Evolutionary conservation across 257 asterid genomes (phyloP), one percentile per base, ranked within the genome.

Genomic region (Ehretia macrophylla): DNA sequence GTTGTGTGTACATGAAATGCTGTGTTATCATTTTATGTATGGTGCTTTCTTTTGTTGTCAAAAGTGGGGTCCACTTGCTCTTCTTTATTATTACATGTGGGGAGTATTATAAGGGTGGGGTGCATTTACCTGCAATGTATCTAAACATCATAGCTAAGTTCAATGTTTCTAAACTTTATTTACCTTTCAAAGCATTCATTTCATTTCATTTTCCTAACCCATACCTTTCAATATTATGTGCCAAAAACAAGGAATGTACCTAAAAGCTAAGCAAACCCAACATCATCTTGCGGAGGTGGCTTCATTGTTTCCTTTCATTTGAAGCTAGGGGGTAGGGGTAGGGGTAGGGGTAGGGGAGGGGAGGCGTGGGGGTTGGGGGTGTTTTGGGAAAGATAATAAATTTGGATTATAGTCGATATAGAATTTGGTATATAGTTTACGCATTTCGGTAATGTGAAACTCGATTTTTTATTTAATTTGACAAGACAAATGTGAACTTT

Each of bases 111-210:
- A n/a, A n/a, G n/a, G n/a, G n/a, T n/a, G n/a, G 22, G 18, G 49
- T 50, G 23, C 5, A 9, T 65, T 9, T 46, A 75, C 72, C 77
- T 89, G 77, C 97, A 89, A 66, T 84, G 97, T 69, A 84, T 77
- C 88, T 59, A 60, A 67, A 17, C 63, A 35, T 56, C 53, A 51
- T 48, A 62, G 70, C 75, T 63, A 72, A 55, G 78, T 82, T 85
- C 94, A 85, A 88, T 88, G 95, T 83, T 80, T 72, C 88, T 70
- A 6, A 12, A 14, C 8, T 47, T 62, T 4, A 21, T 42, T 42
- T n/a, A 35, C 17, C 44, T 20, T 21, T 54, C 53, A 67, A 39
- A 49, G n/a, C 42, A 57, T 51, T 57, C 17, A 12, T 20, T 27
- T 55, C 35, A 21, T 42, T 10, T 42, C 47, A 42, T 42, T 45